These are phyloP conservation scores for Apiosordaria backusii DNA, from an alignment of 495 filamentous ascomycete genomes.

Conservation along the genomic window DNA sequence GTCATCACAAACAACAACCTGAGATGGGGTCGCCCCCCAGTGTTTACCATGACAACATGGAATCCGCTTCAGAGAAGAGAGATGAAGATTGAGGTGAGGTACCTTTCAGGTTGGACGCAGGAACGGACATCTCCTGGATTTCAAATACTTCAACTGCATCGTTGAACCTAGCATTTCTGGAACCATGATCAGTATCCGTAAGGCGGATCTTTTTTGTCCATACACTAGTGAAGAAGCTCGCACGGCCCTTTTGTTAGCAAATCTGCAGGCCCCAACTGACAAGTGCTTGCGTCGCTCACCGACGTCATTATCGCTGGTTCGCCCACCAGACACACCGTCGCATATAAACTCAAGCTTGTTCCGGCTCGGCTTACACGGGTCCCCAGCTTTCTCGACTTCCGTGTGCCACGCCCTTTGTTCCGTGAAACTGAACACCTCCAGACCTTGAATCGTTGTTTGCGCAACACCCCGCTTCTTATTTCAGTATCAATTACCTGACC, in stretches of 20 bases:
- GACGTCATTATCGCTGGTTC: constrained; percentile 24
- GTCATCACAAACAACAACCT: neutral
- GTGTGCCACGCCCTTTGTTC: constrained; percentile 2
- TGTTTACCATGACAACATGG: neutral
- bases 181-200: neutral
- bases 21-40: neutral
- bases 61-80: neutral
- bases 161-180: neutral
- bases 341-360: constrained; percentile 18
- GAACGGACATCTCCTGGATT: neutral
- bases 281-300: constrained; percentile 20
- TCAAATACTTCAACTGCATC: neutral
- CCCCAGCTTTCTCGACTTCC: constrained; percentile 1
- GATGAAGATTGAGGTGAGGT: neutral
- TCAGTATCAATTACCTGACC: neutral
- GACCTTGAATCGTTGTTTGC: neutral
- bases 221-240: neutral
- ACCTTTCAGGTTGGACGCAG: neutral
- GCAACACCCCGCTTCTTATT: neutral
- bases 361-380: neutral
- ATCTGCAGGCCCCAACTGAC: neutral
- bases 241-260: neutral
- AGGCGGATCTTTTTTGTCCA: neutral
- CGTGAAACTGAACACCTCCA: constrained; percentile 7
- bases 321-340: constrained; percentile 6